A percentile compares a stretch with the other conserved stretches of the same genome.
Evolutionary conservation across 1,284 basidiomycete genomes (phyloP).

Genomic region (Trichosporon ovoides): DNA sequence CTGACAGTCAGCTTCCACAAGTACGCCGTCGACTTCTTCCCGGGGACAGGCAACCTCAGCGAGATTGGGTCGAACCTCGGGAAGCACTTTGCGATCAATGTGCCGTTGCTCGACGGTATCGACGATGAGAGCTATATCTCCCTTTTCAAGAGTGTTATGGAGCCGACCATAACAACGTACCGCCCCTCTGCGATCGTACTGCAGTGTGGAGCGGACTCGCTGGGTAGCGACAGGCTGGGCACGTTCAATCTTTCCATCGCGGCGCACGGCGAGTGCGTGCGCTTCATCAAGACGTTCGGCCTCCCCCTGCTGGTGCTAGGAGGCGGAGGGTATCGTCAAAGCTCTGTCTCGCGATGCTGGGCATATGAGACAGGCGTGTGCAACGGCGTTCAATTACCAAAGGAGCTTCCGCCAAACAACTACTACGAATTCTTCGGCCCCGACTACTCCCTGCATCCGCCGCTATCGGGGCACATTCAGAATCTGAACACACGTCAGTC

Average conservation of each 20-base stretch:
- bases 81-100: slow-evolving; percentile 93
- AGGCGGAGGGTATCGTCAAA: slow-evolving; percentile 78
- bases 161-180: slow-evolving; percentile 85
- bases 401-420: slow-evolving; percentile 79
- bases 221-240: slow-evolving; percentile 89
- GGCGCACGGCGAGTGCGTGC: slow-evolving; percentile 97
- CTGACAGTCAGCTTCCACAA: slow-evolving; percentile 99
- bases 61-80: slow-evolving; percentile 79
- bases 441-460: slow-evolving; percentile 87
- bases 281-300: slow-evolving; percentile 87
- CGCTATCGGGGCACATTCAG: slow-evolving; percentile 81
- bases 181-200: slow-evolving; percentile 86
- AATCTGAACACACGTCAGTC: slow-evolving; percentile 82
- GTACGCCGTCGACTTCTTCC: slow-evolving; percentile 98
- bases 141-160: slow-evolving; percentile 93
- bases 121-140: slow-evolving; percentile 95
- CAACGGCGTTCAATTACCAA: slow-evolving; percentile 75
- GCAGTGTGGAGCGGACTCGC: slow-evolving; percentile 94
- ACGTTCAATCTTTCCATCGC: slow-evolving; percentile 98
- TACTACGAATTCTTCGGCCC: slow-evolving; percentile 94
- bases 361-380: slow-evolving; percentile 94
- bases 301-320: slow-evolving; percentile 86
- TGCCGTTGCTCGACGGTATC: slow-evolving; percentile 92
- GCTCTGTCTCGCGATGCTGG: slow-evolving; percentile 97
- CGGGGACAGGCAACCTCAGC: slow-evolving; percentile 86